Evolutionary conservation across 805 yeast species (phyloP).

Genomic region (Ogataea nonfermentans): DNA sequence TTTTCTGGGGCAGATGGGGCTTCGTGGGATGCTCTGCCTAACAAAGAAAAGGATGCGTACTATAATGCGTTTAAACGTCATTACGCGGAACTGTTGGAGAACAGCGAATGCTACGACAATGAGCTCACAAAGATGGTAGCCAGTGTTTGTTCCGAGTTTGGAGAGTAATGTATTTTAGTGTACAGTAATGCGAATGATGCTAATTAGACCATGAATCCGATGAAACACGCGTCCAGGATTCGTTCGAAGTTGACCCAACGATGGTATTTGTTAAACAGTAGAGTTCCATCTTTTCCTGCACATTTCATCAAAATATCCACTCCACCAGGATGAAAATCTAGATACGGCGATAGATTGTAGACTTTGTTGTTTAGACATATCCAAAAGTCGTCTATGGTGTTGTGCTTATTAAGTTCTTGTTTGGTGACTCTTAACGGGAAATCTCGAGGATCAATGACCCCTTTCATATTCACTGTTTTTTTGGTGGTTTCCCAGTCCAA

Average conservation of each 20-base stretch:
- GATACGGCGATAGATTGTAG: slow-evolving; percentile 80
- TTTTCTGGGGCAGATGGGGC: slow-evolving; percentile 22
- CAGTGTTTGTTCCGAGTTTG: slow-evolving; percentile 28
- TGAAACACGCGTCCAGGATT: slow-evolving; percentile 71
- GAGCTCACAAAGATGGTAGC: slow-evolving; percentile 24
- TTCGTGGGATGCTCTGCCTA: slow-evolving; percentile 26
- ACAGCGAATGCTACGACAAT: slow-evolving; percentile 17
- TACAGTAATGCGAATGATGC: slow-evolving; percentile 6
- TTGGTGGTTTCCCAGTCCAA: slow-evolving; percentile 78
- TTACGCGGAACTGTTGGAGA: slow-evolving; percentile 24
- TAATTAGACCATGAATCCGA: slow-evolving; percentile 51
- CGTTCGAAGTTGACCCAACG: slow-evolving; percentile 79
- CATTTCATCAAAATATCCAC: slow-evolving; percentile 68
- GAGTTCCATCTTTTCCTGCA: slow-evolving; percentile 84
- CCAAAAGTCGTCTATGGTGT: slow-evolving; percentile 73
- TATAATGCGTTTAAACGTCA: slow-evolving; percentile 32
- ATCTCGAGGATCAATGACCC: slow-evolving; percentile 37
- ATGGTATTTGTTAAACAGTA: slow-evolving; percentile 67
- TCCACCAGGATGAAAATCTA: slow-evolving; percentile 94
- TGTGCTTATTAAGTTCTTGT: slow-evolving; percentile 61
- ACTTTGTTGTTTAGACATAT: slow-evolving; percentile 76
- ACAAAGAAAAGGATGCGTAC: slow-evolving; percentile 25
- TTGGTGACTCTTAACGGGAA: slow-evolving; percentile 58
- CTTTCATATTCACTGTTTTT: slow-evolving; percentile 50
- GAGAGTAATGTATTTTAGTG: slow-evolving; percentile 5